Percentiles rank a stretch among this genome's conserved stretches.
Evolutionary conservation across 169 alveolate genomes (phyloP).

Genomic region (Plasmodium vivax): DNA sequence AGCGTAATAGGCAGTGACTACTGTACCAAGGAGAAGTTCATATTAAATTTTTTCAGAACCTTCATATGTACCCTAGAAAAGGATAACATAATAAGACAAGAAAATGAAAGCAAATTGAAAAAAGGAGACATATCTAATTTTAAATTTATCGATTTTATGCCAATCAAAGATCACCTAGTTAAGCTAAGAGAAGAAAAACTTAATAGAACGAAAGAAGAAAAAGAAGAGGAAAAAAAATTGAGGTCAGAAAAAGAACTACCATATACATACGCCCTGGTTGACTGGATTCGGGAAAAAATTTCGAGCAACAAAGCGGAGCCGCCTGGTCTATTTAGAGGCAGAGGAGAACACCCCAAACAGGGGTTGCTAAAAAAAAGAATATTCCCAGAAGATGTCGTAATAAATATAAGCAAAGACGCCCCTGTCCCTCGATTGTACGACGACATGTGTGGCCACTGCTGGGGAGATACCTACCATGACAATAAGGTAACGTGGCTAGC

Average conservation of each 20-base stretch:
- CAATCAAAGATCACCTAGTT: slow-evolving; percentile 88
- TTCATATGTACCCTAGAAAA: slow-evolving; percentile 85
- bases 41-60: slow-evolving; percentile 92
- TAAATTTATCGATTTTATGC: slow-evolving; percentile 92
- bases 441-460: slow-evolving; percentile 96
- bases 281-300: slow-evolving; percentile 92
- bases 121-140: slow-evolving; percentile 77
- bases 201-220: slow-evolving; percentile 88
- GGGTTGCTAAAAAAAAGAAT: slow-evolving; percentile 93
- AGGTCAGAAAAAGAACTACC: slow-evolving; percentile 83
- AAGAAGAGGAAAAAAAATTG: slow-evolving; percentile 86
- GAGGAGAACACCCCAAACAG: slow-evolving; percentile 99
- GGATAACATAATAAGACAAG: slow-evolving; percentile 80
- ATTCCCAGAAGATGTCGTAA: slow-evolving; percentile 95
- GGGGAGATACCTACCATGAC: slow-evolving; percentile 97
- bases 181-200: slow-evolving; percentile 86
- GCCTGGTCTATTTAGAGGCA: slow-evolving; percentile 99
- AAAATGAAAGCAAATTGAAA: slow-evolving; percentile 75
- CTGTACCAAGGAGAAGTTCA: slow-evolving; percentile 92
- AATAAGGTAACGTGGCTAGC: slow-evolving; percentile 97
- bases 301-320: slow-evolving; percentile 96
- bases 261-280: slow-evolving; percentile 87
- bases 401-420: slow-evolving; percentile 95
- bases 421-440: slow-evolving; percentile 95
- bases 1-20: slow-evolving; percentile 94